Conservation (phyloP, 2,329 filamentous ascomycete species). For the Beauveria sp. region DNA sequence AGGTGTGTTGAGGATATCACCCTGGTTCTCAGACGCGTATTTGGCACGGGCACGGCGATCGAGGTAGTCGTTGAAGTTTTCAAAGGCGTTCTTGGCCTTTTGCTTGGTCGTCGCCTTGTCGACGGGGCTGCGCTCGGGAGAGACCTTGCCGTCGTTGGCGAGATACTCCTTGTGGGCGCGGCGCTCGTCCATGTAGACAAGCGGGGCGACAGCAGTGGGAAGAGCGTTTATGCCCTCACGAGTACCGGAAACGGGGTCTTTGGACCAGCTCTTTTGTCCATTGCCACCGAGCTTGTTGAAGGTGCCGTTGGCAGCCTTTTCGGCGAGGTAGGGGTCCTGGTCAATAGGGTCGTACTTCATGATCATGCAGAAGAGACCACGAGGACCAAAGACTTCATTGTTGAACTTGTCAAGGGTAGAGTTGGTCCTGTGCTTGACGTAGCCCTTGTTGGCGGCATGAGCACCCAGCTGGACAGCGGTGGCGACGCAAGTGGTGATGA, state of each 20-base stretch:
- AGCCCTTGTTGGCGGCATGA: conserved; percentile 11
- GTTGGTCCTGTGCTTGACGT: conserved; percentile 13
- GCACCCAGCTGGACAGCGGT: conserved; percentile 12
- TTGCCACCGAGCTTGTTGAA: not conserved
- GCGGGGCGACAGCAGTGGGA: conserved; percentile 9
- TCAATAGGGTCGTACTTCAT: conserved; percentile 13
- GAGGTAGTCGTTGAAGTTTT: conserved; percentile 13
- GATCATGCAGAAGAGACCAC: conserved; percentile 13
- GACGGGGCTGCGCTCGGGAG: not conserved
- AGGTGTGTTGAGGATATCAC: conserved; percentile 12
- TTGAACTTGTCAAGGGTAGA: conserved; percentile 12
- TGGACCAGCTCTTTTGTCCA: conserved; percentile 6
- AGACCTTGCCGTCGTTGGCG: not conserved
- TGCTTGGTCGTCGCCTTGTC: conserved; percentile 4
- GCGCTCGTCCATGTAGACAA: conserved; percentile 12
- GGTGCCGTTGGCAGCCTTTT: not conserved
- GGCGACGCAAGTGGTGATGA: conserved; percentile 11
- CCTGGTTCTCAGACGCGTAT: conserved; percentile 12
- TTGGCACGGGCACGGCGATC: conserved; percentile 12
- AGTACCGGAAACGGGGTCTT: conserved; percentile 10
- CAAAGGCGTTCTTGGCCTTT: conserved; percentile 11
- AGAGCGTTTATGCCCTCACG: conserved; percentile 7
- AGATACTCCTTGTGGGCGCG: conserved; percentile 11
- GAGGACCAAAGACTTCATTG: conserved; percentile 11
- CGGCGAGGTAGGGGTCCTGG: conserved; percentile 1